A percentile compares a stretch with the other conserved stretches of the same genome.
Evolutionary conservation across 345 rosid genomes (phyloP).

Genomic region (Lenwebbia sp.): DNA sequence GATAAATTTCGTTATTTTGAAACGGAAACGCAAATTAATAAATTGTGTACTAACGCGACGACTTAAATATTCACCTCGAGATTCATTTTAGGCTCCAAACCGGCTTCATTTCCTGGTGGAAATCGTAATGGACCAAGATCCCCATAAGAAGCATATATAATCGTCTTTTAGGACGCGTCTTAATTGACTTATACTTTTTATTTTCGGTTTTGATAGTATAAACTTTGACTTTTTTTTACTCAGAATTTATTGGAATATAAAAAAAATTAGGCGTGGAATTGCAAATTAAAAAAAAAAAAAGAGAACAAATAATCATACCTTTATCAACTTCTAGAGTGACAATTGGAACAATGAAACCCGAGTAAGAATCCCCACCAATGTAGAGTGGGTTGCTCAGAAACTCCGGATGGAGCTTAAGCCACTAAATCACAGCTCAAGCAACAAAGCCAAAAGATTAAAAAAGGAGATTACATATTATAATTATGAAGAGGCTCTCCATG

Average conservation of each 20-base stretch:
- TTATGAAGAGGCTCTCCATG: neutral
- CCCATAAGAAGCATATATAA: accelerated
- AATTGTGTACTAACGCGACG: neutral
- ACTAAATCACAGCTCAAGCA: neutral
- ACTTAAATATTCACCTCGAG: neutral
- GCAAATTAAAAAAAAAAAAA: no score
- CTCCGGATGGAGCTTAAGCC: constrained; percentile 18
- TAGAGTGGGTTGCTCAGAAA: constrained; percentile 16
- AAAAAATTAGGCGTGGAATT: no score
- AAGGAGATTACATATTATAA: neutral
- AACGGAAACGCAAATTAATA: neutral
- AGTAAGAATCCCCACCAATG: constrained; percentile 24
- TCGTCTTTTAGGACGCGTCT: accelerated
- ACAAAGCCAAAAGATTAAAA: neutral
- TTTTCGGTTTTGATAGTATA: neutral
- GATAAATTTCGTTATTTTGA: neutral
- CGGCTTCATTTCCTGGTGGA: neutral
- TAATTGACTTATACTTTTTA: neutral
- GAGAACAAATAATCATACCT: neutral
- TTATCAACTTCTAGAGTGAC: constrained; percentile 2
- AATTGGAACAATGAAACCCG: constrained; percentile 12
- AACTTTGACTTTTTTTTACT: no score
- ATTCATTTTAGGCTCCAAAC: neutral
- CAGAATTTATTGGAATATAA: no score
- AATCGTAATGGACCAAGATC: neutral